Percentiles rank a stretch among this genome's conserved stretches.
Evolutionary conservation across 129 eudicot species (phyloP).

Genomic region (Lactuca sativa): DNA sequence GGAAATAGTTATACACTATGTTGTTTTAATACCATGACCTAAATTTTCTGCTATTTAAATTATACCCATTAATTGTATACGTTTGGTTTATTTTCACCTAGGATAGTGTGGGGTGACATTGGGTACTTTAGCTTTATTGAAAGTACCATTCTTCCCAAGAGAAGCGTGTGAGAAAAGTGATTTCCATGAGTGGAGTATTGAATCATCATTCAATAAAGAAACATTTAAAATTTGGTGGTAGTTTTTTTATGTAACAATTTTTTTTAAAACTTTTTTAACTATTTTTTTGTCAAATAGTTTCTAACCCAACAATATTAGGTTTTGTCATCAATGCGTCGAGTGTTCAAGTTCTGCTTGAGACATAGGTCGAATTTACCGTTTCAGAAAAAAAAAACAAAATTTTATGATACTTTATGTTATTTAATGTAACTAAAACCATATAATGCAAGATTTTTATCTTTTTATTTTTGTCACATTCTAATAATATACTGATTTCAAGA

Average conservation of each 20-base stretch:
- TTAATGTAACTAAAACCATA: neutral
- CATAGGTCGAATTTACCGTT: too few relatives aligned
- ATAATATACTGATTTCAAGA: conserved; percentile 31
- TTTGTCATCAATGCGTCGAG: too few relatives aligned
- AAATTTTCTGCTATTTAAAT: neutral
- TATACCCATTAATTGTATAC: neutral
- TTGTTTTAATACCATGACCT: neutral
- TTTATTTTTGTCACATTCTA: neutral
- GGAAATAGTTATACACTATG: neutral
- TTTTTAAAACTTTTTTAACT: neutral
- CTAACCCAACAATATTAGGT: too few relatives aligned
- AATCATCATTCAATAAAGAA: conserved; percentile 34
- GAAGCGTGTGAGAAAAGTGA: conserved; percentile 43
- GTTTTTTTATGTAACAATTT: neutral
- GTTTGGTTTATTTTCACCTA: conserved; percentile 13
- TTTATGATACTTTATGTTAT: neutral
- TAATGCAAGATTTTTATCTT: neutral
- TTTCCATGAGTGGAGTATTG: conserved; percentile 21
- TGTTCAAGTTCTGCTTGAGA: too few relatives aligned
- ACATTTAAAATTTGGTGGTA: neutral
- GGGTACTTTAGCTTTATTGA: conserved; percentile 14
- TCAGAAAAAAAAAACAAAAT: too few relatives aligned
- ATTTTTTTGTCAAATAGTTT: too few relatives aligned
- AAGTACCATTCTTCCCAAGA: conserved; percentile 34
- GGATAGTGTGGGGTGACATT: conserved; percentile 20